phyloP scores from a whole-genome alignment of 306 rosid species.

The Quercus agrifolia region DNA sequence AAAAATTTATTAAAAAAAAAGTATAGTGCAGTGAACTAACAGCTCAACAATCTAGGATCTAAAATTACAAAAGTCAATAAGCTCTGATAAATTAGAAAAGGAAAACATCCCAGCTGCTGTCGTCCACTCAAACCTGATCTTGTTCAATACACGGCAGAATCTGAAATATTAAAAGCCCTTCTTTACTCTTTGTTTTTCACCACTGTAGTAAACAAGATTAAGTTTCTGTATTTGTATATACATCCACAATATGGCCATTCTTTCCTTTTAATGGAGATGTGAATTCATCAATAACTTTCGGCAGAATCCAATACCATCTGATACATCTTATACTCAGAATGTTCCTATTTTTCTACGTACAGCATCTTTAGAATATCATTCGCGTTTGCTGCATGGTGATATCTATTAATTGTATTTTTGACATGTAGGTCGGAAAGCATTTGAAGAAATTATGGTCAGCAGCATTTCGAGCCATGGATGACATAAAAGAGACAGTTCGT shows the following conservation, averaged over 20 bases:
- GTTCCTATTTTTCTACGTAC: background rate
- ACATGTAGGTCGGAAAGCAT: slow-evolving; percentile 70
- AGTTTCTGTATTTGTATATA: background rate
- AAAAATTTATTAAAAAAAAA: no score
- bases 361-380: background rate
- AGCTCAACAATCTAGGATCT: no score
- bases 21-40: no score
- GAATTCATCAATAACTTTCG: background rate
- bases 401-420: background rate
- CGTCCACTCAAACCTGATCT: background rate
- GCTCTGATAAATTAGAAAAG: no score
- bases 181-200: background rate
- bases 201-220: background rate
- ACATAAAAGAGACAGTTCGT: slow-evolving; percentile 93
- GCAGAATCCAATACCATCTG: background rate
- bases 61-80: no score
- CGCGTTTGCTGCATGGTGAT: background rate
- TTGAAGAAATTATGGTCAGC: slow-evolving; percentile 74
- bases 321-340: background rate
- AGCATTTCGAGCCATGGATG: slow-evolving; percentile 95
- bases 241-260: background rate
- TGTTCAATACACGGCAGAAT: background rate
- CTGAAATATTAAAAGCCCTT: background rate
- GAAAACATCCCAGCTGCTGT: no score
- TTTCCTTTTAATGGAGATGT: background rate